Evolutionary conservation across 441 rosid species (phyloP), one percentile per base, ranked within the genome.

Genomic region (Eutrema salsugineum): DNA sequence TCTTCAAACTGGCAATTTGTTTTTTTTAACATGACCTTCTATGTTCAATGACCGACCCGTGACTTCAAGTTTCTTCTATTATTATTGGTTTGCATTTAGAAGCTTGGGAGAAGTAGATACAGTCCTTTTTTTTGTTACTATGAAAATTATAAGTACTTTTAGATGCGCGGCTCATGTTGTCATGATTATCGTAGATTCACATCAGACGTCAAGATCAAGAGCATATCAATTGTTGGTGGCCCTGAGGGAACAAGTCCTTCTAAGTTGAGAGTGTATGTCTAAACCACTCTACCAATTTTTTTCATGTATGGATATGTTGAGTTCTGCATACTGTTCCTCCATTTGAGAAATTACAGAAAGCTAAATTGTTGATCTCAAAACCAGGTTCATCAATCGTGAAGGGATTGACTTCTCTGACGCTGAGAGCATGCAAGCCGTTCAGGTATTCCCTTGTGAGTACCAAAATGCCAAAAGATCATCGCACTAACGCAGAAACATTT

Each of bases 371-470:
- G 32, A n/a, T 53, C 19, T 53, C 19, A 76, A 65, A 62, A 48
- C 57, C 73, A 92, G 99, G 85, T 93, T 95, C 77, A 80, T 85
- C 77, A 91, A 92, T 79, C 87, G 97, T 17, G 98, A 88, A 32
- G 98, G 92, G 56, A 87, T 92, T 63, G 98, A 95, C 82, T 92
- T 95, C 91, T 92, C 94, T 2, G 98, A 95, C 83, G 96, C 86
- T 62, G 93, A 93, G 83, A 84, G 82, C 70, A 95, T 86, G 93
- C 96, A 91, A 82, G 90, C 99, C 28, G 77, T 89, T 69, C 99
- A 93, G 98, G 98, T 93, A 83, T 24, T 51, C 22, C 73, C 75
- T 80, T 58, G 36, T 57, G 56, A 56, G 10, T 50, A 36, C 11
- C 59, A 42, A 70, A 57, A 35, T 47, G 57, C 40, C 8, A n/a